Conservation (phyloP, 2,329 filamentous ascomycete species). For the Rutstroemia sydowiana region DNA sequence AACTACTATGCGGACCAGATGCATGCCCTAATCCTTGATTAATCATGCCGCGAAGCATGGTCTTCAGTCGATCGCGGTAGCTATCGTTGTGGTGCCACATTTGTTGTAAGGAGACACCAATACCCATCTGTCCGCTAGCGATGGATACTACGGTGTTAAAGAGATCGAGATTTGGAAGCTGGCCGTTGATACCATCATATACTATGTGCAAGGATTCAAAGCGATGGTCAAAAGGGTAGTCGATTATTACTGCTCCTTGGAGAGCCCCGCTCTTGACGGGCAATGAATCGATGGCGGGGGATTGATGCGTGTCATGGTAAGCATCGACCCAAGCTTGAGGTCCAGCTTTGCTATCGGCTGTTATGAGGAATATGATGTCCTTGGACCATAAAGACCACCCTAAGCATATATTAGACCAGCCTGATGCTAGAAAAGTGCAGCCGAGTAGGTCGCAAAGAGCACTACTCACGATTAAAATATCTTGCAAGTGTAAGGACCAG, state of each 20-base stretch:
- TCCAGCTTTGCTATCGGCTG: constrained; percentile 81
- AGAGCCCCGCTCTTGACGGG: constrained; percentile 88
- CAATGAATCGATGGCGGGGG: constrained; percentile 62
- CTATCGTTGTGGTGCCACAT: constrained; percentile 71
- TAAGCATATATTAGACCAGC: constrained; percentile 27
- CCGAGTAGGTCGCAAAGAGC: not conserved
- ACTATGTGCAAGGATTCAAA: constrained; percentile 87
- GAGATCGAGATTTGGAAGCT: constrained; percentile 89
- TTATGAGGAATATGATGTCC: constrained; percentile 88
- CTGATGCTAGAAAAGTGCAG: constrained; percentile 14
- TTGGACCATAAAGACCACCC: constrained; percentile 98
- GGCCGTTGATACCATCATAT: constrained; percentile 93
- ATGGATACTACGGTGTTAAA: constrained; percentile 91
- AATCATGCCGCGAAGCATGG: constrained; percentile 87
- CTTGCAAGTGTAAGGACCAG: constrained; percentile 79
- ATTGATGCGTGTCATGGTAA: constrained; percentile 84
- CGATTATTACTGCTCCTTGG: constrained; percentile 87
- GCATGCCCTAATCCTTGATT: constrained; percentile 85
- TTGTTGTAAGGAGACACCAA: constrained; percentile 74
- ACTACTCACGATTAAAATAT: constrained; percentile 72
- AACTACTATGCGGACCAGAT: constrained; percentile 85
- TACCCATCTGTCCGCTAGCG: constrained; percentile 85
- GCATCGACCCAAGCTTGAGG: constrained; percentile 97
- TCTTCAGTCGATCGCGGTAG: constrained; percentile 75
- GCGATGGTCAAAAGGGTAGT: constrained; percentile 77